phyloP scores from a whole-genome alignment of 345 rosid species.

The Bruguiera sexangula region DNA sequence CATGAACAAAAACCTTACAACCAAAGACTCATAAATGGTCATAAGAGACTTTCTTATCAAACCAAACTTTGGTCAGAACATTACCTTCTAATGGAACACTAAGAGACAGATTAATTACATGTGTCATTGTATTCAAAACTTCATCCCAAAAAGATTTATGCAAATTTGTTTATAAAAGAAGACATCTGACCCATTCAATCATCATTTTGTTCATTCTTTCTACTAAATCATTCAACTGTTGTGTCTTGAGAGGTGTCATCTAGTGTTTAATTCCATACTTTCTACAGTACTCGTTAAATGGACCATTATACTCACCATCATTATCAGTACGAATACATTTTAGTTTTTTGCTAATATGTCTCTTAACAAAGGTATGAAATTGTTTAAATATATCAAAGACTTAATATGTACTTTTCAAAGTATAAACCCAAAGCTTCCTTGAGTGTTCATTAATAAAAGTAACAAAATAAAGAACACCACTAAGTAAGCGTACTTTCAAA shows the following conservation, averaged over 20 bases:
- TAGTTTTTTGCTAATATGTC: too few species aligned
- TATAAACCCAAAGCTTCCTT: not conserved
- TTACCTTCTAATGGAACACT: not conserved
- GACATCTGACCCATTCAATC: not conserved
- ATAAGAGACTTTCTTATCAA: not conserved
- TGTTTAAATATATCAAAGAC: too few species aligned
- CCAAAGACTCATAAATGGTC: not conserved
- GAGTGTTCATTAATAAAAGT: not conserved
- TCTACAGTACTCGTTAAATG: not conserved
- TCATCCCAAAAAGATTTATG: not conserved
- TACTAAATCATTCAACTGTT: not conserved
- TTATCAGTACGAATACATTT: too few species aligned
- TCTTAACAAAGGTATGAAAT: too few species aligned
- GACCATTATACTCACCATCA: not conserved
- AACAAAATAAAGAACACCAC: not conserved
- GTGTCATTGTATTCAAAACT: accelerated
- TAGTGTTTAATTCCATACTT: not conserved
- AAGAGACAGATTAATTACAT: not conserved
- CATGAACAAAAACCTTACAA: not conserved
- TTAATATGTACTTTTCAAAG: not conserved
- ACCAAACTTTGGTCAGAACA: not conserved
- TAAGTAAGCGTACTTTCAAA: not conserved
- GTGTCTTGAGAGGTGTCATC: not conserved
- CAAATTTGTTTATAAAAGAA: not conserved
- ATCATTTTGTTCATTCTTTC: not conserved